Conservation (phyloP, 257 asterid genomes). For the Solanum arcanum region DNA sequence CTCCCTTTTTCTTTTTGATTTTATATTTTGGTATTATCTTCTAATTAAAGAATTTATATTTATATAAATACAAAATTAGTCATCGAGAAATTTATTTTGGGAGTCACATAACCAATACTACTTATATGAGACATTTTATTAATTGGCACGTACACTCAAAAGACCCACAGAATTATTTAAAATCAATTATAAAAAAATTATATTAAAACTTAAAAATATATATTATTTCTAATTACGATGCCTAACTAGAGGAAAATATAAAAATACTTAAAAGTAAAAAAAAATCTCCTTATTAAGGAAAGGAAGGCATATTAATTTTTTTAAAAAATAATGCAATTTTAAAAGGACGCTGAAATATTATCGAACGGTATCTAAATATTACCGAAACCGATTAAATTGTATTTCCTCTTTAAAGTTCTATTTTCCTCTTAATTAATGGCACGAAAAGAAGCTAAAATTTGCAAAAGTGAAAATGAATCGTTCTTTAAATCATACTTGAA, state of each 20-base stretch:
- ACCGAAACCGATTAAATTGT: neutral
- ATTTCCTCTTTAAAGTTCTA: neutral
- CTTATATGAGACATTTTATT: neutral
- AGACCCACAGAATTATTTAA: no score
- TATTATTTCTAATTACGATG: neutral
- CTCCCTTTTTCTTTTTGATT: no score
- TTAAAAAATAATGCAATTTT: no score
- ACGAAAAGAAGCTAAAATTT: no score
- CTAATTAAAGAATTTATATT: neutral
- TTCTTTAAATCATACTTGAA: neutral
- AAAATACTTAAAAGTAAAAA: neutral
- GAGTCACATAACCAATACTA: neutral
- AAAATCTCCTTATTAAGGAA: neutral
- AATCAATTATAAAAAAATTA: no score
- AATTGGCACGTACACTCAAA: neutral
- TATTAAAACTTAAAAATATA: no score
- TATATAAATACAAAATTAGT: no score
- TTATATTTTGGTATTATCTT: no score
- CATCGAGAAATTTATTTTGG: neutral
- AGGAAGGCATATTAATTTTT: neutral
- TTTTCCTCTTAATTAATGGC: neutral
- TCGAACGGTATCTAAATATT: neutral
- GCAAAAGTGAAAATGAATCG: neutral
- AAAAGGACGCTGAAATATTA: neutral
- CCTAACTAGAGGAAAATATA: neutral